A percentile compares a stretch with the other conserved stretches of the same genome.
These are phyloP conservation scores for Backusella westeae DNA, from an alignment of 192 early-diverging fungal species.

Conservation along the genomic window DNA sequence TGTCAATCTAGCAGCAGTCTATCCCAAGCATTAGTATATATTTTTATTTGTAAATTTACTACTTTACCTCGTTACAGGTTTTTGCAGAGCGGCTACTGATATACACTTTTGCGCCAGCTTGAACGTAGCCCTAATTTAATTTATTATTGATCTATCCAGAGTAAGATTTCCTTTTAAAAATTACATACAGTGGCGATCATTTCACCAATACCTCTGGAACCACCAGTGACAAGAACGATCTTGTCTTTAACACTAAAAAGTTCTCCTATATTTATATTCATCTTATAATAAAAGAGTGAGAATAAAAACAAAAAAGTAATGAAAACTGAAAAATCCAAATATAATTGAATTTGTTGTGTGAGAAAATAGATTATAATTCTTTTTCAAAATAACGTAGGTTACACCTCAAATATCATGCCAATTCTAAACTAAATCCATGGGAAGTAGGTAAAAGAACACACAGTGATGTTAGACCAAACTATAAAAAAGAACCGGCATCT, in stretches of 20 bases:
- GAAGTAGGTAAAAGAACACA: too few species aligned
- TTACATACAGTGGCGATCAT: conserved; percentile 46
- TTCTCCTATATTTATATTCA: background rate
- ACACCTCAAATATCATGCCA: background rate
- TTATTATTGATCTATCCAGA: background rate
- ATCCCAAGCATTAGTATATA: background rate
- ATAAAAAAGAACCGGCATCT: background rate
- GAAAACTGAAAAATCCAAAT: background rate
- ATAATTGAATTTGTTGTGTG: background rate
- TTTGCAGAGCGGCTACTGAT: conserved; percentile 78
- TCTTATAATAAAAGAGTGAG: background rate
- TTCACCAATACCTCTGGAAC: conserved; percentile 57
- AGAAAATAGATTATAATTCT: background rate
- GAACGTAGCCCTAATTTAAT: conserved; percentile 61
- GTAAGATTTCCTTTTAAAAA: background rate
- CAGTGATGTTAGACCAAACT: background rate
- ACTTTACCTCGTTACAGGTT: conserved; percentile 52
- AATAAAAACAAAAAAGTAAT: background rate
- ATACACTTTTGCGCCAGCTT: conserved; percentile 90
- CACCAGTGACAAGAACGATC: conserved; percentile 79
- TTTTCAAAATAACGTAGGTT: background rate
- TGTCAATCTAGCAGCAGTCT: conserved; percentile 59
- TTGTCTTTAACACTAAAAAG: background rate
- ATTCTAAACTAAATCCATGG: background rate
- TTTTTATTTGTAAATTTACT: background rate